These are phyloP conservation scores for Globisporangium nagaii DNA, from an alignment of 352 stramenopile genomes.

Conservation along the genomic window DNA sequence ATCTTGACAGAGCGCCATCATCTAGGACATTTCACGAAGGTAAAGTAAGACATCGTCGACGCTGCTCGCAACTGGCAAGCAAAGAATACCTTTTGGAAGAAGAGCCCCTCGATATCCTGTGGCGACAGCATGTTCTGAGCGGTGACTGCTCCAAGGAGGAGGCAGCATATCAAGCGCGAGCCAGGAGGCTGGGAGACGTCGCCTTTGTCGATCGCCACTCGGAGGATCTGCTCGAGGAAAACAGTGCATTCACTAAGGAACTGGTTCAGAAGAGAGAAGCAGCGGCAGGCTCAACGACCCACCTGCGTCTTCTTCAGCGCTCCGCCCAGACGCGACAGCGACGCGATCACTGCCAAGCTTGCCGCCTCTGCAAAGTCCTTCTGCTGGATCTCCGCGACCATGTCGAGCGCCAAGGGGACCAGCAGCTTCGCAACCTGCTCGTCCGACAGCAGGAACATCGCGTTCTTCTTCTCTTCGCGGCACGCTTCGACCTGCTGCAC, in stretches of 20 bases:
- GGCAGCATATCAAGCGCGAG: conserved; percentile 73
- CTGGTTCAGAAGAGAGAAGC: neutral
- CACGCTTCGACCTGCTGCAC: conserved; percentile 34
- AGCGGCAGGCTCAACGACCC: neutral
- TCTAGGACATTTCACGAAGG: conserved; percentile 24
- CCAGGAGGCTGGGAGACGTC: conserved; percentile 75
- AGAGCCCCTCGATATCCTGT: conserved; percentile 75
- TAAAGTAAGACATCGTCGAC: neutral
- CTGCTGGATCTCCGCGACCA: conserved; percentile 68
- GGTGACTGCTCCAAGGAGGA: conserved; percentile 66
- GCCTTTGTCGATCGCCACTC: conserved; percentile 78
- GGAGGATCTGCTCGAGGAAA: conserved; percentile 45
- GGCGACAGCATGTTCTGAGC: conserved; percentile 57
- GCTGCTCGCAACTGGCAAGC: neutral
- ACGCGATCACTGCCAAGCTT: conserved; percentile 50
- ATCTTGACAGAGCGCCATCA: conserved; percentile 82
- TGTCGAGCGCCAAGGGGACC: conserved; percentile 62
- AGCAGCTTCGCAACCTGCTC: conserved; percentile 76
- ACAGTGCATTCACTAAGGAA: neutral
- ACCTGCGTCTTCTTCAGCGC: conserved; percentile 77
- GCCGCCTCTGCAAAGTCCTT: conserved; percentile 72
- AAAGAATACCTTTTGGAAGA: conserved; percentile 66
- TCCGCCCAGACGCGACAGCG: conserved; percentile 46
- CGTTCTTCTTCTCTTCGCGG: conserved; percentile 47
- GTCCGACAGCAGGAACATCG: conserved; percentile 63